Conservation (phyloP, 345 rosid genomes). For the Brassica nigra region DNA sequence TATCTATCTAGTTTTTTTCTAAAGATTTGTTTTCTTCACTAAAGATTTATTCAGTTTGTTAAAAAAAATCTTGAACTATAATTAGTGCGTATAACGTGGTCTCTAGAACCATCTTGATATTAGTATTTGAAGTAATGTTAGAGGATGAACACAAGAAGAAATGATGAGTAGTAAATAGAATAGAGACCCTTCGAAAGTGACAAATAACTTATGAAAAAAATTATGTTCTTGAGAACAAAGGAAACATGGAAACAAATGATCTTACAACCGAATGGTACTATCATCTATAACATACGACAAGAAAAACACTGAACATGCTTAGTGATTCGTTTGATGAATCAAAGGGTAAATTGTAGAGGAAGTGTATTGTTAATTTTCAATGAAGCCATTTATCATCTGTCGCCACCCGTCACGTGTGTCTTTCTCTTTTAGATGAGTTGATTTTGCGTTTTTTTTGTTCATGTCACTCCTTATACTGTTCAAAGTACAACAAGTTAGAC, state of each 20-base stretch:
- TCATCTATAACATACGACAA: conserved; percentile 19
- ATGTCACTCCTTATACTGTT: not conserved
- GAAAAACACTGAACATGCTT: conserved; percentile 9
- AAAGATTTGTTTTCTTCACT: not conserved
- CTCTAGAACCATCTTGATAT: not conserved
- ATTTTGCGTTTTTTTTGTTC: not conserved
- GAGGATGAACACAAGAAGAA: conserved; percentile 3
- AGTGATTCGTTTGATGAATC: not conserved
- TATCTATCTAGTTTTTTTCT: not conserved
- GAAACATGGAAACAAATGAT: conserved; percentile 11
- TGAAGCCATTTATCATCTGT: conserved; percentile 27
- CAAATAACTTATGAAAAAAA: conserved; percentile 26
- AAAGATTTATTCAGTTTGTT: not conserved
- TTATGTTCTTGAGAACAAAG: conserved; percentile 29
- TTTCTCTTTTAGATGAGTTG: not conserved
- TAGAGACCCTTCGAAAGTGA: conserved; percentile 25
- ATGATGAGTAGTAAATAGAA: not conserved
- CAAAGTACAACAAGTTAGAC: not conserved
- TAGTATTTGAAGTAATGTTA: not conserved
- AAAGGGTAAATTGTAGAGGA: conserved; percentile 17
- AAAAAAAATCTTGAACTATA: not conserved
- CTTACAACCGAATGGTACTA: conserved; percentile 19
- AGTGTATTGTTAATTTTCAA: conserved; percentile 13
- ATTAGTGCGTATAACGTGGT: not conserved
- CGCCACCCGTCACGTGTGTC: conserved; percentile 22